Evolutionary conservation across 345 rosid species (phyloP).

Genomic region (Populus pruinosa): DNA sequence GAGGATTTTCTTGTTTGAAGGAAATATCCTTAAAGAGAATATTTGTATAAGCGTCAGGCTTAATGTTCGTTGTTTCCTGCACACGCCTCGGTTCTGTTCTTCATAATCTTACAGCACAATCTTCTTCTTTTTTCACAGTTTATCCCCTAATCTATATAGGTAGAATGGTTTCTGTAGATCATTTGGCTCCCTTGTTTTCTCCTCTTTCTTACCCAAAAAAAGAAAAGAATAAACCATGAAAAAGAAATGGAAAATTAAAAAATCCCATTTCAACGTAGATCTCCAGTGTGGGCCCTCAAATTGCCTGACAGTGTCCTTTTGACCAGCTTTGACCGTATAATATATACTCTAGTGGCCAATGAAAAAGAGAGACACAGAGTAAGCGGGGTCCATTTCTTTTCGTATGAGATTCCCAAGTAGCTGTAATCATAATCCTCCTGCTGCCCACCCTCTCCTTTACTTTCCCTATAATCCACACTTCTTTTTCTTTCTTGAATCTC

Average conservation of each 20-base stretch:
- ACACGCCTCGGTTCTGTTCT: no score
- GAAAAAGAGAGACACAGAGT: not conserved
- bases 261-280: slow-evolving; percentile 17
- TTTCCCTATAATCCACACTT: slow-evolving; percentile 30
- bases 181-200: not conserved
- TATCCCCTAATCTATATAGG: not conserved
- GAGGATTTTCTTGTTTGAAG: no score
- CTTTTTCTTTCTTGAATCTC: slow-evolving; percentile 9
- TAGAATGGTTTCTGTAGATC: not conserved
- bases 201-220: not conserved
- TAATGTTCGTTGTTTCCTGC: no score
- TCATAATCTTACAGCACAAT: no score
- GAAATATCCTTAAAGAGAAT: no score
- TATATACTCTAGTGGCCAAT: slow-evolving; percentile 36
- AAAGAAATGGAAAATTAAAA: not conserved
- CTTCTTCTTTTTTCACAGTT: not conserved
- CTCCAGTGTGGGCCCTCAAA: slow-evolving; percentile 21
- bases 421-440: slow-evolving; percentile 25
- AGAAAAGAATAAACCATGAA: no score
- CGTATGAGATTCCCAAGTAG: slow-evolving; percentile 38
- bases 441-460: slow-evolving; percentile 17
- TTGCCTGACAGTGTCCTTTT: slow-evolving; percentile 21
- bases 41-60: no score
- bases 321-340: slow-evolving; percentile 37
- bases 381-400: slow-evolving; percentile 22